phyloP scores from a whole-genome alignment of 257 asterid genomes.

The Solanum virginianum region DNA sequence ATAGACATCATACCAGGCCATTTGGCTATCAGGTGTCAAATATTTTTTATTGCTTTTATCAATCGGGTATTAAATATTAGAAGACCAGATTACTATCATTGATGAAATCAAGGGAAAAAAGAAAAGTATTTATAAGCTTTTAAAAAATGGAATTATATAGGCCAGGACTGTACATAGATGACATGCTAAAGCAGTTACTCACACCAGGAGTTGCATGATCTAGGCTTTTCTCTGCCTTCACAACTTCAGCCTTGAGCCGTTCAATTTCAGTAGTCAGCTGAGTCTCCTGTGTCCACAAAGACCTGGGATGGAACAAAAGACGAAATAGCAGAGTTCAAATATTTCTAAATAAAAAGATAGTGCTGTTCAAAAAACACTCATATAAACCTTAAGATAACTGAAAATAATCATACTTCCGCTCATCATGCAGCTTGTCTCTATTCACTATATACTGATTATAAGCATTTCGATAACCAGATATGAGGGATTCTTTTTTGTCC shows the following conservation, averaged over 20 bases:
- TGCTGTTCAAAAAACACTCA: background rate
- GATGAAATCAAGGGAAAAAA: background rate
- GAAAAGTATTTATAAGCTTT: background rate
- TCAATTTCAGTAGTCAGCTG: slow-evolving; percentile 71
- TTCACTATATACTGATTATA: slow-evolving; percentile 52
- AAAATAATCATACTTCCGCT: slow-evolving; percentile 61
- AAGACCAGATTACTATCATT: background rate
- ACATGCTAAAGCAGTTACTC: slow-evolving; percentile 17
- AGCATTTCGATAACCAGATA: slow-evolving; percentile 70
- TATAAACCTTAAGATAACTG: slow-evolving; percentile 1
- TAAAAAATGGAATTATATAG: background rate
- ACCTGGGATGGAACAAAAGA: slow-evolving; percentile 27
- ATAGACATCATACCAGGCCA: background rate
- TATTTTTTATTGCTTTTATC: background rate
- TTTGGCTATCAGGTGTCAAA: background rate
- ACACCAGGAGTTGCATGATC: slow-evolving; percentile 99
- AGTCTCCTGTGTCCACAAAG: slow-evolving; percentile 78
- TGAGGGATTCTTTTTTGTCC: slow-evolving; percentile 39
- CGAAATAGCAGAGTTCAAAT: slow-evolving; percentile 10
- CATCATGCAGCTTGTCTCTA: slow-evolving; percentile 75
- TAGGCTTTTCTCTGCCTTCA: slow-evolving; percentile 89
- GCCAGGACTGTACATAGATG: background rate
- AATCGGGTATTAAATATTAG: background rate
- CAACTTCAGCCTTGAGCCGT: slow-evolving; percentile 71
- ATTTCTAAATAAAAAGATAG: background rate